Evolutionary conservation across 2,329 filamentous ascomycete species (phyloP), one percentile per base, ranked within the genome.

Genomic region (Cladophialophora yegresii): DNA sequence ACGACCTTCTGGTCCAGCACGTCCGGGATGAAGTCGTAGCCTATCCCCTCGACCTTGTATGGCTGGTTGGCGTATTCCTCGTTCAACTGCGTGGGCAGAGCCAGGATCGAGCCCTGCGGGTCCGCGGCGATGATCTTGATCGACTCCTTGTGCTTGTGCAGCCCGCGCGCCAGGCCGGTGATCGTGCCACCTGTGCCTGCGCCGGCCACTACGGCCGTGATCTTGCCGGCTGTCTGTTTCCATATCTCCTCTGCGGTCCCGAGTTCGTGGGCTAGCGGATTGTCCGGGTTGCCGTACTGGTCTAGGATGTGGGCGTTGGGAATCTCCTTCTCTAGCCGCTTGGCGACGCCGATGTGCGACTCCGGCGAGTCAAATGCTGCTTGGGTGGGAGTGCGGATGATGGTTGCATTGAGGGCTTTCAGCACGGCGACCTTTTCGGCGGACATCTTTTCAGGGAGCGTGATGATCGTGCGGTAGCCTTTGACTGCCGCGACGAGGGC

Each of bases 11-110:
- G 91, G 70, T 95, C 88, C 61, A 99, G 82, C 4, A 99, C 96
- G 26, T 98, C 91, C 6, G 96, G 95, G 65, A 99, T 90, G 77
- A 99, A 99, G 77, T 99, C 95, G 77, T 99, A 99, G 22, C 95
- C 95, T 73, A 99, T 99, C 50, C 95, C 95, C 80, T 99, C 95
- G 0, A 99, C 95, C 81, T 99, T 98, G 82, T 99, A 99, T 1
- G 88, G 83, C 77, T 92, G 87, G 74, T 97, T 93, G 66, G 85
- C 84, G 74, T 88, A 86, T 69, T 91, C 89, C 54, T 91, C 82
- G 77, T 99, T 99, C 71, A 99, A 81, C 5, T 77, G 73, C 70
- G 89, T 86, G 1, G 95, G 95, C 33, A 96, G 74, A 9, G 95
- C 95, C 55, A 99, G 83, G 71, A 98, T 92, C 64, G 92, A 96